Conservation (phyloP, 2,329 filamentous ascomycete genomes). For the Aspergillus pseudoviridinutans region DNA sequence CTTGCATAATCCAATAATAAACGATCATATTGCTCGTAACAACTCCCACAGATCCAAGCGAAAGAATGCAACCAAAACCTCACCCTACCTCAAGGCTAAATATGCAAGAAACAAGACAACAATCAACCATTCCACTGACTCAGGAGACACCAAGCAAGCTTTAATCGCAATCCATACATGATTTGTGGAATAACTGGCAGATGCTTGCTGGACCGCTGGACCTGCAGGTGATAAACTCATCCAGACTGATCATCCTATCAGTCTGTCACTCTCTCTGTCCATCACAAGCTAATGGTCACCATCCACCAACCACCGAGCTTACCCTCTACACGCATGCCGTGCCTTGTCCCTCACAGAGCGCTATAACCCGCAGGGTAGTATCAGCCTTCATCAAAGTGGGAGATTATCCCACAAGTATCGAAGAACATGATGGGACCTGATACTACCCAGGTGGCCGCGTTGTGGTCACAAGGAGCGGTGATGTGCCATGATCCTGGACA, state of each 20-base stretch:
- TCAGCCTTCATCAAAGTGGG: not conserved
- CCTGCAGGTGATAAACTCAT: not conserved
- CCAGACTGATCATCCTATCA: not conserved
- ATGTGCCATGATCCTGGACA: not conserved
- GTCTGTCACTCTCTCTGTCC: not conserved
- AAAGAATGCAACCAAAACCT: too few species aligned
- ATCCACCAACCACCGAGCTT: not conserved
- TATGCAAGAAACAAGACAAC: too few species aligned
- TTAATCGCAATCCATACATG: too few species aligned
- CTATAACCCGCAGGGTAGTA: not conserved
- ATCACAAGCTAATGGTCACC: not conserved
- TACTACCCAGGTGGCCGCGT: not conserved
- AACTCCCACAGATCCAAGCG: too few species aligned
- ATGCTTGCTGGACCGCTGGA: not conserved
- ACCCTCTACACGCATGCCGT: not conserved
- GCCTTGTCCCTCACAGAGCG: not conserved
- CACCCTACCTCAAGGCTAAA: too few species aligned
- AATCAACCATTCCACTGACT: too few species aligned
- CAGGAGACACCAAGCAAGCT: too few species aligned
- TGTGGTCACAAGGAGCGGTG: not conserved
- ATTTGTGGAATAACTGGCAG: not conserved
- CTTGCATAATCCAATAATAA: too few species aligned
- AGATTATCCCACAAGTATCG: not conserved
- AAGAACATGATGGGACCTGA: not conserved
- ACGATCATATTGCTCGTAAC: too few species aligned